Percentiles rank a stretch among this genome's conserved stretches.
Conservation (phyloP, 345 rosid species). For the Clarkia xantiana region DNA sequence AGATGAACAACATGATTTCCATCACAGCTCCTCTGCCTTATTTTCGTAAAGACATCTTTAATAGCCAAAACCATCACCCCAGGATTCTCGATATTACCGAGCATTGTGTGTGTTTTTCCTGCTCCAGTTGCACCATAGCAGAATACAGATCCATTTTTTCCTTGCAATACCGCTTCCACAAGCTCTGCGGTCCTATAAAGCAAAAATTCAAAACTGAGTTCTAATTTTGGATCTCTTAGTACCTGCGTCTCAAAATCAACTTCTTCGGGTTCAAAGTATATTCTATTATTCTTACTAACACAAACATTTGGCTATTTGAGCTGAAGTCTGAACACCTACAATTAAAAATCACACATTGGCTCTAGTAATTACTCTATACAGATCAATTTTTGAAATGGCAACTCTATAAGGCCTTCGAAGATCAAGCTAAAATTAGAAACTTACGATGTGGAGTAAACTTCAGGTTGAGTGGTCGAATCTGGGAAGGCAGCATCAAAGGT, state of each 20-base stretch:
- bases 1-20: slow-evolving; percentile 85
- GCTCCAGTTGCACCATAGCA: slow-evolving; percentile 98
- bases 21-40: slow-evolving; percentile 77
- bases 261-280: no score
- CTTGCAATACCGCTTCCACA: slow-evolving; percentile 76
- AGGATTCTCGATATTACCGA: slow-evolving; percentile 78
- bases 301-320: no score
- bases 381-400: background rate
- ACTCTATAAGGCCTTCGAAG: background rate
- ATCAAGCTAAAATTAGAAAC: slow-evolving; percentile 10
- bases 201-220: background rate
- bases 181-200: slow-evolving; percentile 74
- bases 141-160: slow-evolving; percentile 95
- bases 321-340: no score
- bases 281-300: no score
- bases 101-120: slow-evolving; percentile 91
- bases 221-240: no score
- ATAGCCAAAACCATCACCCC: slow-evolving; percentile 99
- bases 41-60: slow-evolving; percentile 71
- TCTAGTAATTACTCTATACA: no score
- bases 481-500: slow-evolving; percentile 80
- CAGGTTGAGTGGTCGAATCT: slow-evolving; percentile 55
- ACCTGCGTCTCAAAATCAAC: background rate
- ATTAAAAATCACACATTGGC: no score
- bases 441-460: slow-evolving; percentile 84